phyloP scores from a whole-genome alignment of 2,329 filamentous ascomycete species.

The Chaetomium globosum region DNA sequence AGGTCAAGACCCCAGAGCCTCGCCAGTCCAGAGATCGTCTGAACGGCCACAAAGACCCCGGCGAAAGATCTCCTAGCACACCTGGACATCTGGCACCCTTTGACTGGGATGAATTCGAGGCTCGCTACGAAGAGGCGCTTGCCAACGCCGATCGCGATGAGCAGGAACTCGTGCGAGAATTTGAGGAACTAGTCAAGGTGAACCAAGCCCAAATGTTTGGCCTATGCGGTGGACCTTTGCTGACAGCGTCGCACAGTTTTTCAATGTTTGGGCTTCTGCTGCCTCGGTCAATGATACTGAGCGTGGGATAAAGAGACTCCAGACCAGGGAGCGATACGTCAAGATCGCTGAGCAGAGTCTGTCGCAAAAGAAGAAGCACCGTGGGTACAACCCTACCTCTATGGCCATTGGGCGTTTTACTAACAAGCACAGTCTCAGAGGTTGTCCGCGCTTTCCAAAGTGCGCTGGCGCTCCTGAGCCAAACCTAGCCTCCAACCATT shows the following conservation, averaged over 20 bases:
- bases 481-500: constrained; percentile 33
- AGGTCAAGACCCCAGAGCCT: constrained; percentile 38
- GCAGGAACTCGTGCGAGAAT: constrained; percentile 66
- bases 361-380: constrained; percentile 75
- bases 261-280: constrained; percentile 75
- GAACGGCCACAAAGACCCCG: constrained; percentile 33
- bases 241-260: constrained; percentile 60
- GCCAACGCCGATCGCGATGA: constrained; percentile 65
- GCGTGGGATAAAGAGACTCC: constrained; percentile 75
- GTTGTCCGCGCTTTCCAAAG: constrained; percentile 66
- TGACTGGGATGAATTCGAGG: constrained; percentile 77
- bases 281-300: constrained; percentile 73
- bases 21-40: constrained; percentile 35
- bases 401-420: neutral
- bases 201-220: constrained; percentile 20
- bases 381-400: constrained; percentile 55
- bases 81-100: constrained; percentile 59
- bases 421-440: constrained; percentile 48
- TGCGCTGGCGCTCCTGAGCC: constrained; percentile 59
- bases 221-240: neutral
- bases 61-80: constrained; percentile 49
- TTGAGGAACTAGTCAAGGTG: constrained; percentile 67
- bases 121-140: constrained; percentile 68
- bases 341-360: constrained; percentile 72
- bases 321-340: constrained; percentile 77